Base-by-base conservation (phyloP, 2,329 filamentous ascomycete species). In the Coleophoma cylindrospora region DNA sequence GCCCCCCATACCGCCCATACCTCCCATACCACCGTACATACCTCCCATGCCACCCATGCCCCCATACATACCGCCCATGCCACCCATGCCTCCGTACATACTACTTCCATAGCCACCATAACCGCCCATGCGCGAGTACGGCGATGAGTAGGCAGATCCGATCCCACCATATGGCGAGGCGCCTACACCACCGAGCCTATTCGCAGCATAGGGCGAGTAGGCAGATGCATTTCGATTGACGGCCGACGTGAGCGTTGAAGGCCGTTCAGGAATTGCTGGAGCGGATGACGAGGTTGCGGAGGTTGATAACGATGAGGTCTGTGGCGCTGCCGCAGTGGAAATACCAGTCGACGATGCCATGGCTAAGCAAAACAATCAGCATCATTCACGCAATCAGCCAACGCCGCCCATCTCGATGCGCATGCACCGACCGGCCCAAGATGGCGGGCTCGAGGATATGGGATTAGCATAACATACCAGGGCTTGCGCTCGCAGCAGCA, bases 211-310 rank as follows among this genome's bases (percentile, higher is more conserved):
- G 8, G 73, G 73, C 3, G 87, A 90, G 67, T 95, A 95, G 53
- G 85, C 86, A 6, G 89, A 85, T 40, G 91, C 90, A 63, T 91
- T 96, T 65, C 89, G 88, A 68, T 94, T 95, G 43, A 95, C 89
- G 34, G 91, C 77, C 2, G 87, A 79, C 57, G 83, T 82, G 54
- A 97, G 81, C 11, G 88, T 83, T 48, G 86, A 83, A 8, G 94
- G 91, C 56, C 90, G 82, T 50, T 89, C 84, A 43, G 94, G 94
- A 19, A 97, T 71, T 19, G 85, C 79, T 27, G 92, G 92, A 19
- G 74, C 62, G 13, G 70, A 62, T 6, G 74, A 58, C 9, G 69
- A 61, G 27, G 70, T 57, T 19, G 66, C 56, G 22, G 60, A 41
- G 38, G 74, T 62, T 37, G 74, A 61, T 15, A 72, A 47, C 15